phyloP scores from a whole-genome alignment of 768 basidiomycete genomes.

The Xerocomus brunneocitrinus region DNA sequence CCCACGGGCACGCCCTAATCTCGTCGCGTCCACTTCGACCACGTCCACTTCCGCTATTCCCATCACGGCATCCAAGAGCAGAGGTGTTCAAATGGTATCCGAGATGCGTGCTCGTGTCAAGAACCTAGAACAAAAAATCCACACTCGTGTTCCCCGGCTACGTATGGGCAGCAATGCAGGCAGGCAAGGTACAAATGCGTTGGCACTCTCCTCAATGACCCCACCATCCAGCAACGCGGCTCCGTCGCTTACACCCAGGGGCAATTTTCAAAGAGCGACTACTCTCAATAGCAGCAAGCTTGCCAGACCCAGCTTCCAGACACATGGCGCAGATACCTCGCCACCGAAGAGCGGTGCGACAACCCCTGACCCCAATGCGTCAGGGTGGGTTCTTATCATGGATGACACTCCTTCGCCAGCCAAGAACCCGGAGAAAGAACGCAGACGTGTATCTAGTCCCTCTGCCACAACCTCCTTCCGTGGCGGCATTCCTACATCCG shows the following conservation, averaged over 20 bases:
- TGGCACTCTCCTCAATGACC: constrained; percentile 31
- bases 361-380: constrained; percentile 53
- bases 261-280: constrained; percentile 12
- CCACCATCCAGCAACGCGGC: constrained; percentile 37
- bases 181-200: constrained; percentile 40
- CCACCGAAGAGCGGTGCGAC: constrained; percentile 35
- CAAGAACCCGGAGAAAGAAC: constrained; percentile 52
- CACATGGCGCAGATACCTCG: constrained; percentile 42
- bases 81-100: constrained; percentile 88
- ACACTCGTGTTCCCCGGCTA: constrained; percentile 78
- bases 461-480: constrained; percentile 51
- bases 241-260: constrained; percentile 27
- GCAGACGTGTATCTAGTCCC: constrained; percentile 61
- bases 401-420: constrained; percentile 75
- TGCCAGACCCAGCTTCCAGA: constrained; percentile 31
- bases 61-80: constrained; percentile 58
- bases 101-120: constrained; percentile 85
- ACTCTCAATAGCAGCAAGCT: constrained; percentile 18
- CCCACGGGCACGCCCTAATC: constrained; percentile 42
- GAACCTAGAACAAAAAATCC: constrained; percentile 81
- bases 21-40: constrained; percentile 39
- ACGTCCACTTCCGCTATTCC: constrained; percentile 29
- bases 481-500: constrained; percentile 42
- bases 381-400: constrained; percentile 89
- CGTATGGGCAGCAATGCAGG: constrained; percentile 76